phyloP scores from a whole-genome alignment of 2,329 filamentous ascomycete species.

The Sarocladiaceae sp. region DNA sequence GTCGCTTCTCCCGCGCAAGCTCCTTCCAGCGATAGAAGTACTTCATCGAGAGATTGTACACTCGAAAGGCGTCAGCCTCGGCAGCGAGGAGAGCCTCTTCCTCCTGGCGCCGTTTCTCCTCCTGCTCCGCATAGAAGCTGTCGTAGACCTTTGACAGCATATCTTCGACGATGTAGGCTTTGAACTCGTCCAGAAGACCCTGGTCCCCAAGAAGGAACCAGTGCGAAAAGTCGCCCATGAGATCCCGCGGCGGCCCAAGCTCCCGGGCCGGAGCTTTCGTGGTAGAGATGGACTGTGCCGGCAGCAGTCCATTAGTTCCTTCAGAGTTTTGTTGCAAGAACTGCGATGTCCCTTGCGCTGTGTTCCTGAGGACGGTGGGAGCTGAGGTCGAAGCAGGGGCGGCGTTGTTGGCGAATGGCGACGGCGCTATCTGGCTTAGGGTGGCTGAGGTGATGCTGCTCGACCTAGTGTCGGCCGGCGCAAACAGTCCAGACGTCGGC shows the following conservation, averaged over 20 bases:
- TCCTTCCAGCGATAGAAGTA: conserved; percentile 55
- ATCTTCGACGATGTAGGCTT: conserved; percentile 39
- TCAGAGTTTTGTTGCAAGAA: background rate
- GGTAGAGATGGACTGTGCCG: background rate
- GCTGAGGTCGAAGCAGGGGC: background rate
- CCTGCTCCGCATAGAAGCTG: conserved; percentile 34
- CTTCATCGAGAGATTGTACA: conserved; percentile 46
- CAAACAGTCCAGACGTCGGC: background rate
- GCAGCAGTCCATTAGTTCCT: background rate
- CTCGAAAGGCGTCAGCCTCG: conserved; percentile 43
- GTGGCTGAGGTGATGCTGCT: background rate
- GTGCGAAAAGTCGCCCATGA: conserved; percentile 44
- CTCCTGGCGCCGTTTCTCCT: conserved; percentile 37
- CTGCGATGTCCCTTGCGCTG: background rate
- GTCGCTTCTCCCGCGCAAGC: conserved; percentile 41
- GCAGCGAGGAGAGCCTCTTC: conserved; percentile 43
- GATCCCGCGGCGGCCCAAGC: conserved; percentile 27
- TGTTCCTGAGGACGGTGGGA: background rate
- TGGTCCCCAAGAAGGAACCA: conserved; percentile 53
- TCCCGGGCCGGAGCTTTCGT: background rate
- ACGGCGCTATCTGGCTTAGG: background rate
- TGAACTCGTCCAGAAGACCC: conserved; percentile 49
- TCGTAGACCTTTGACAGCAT: conserved; percentile 39
- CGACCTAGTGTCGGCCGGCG: background rate
- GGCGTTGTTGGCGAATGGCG: background rate